Base-by-base conservation (phyloP, 1,284 basidiomycete species). In the Malassezia sp. region DNA sequence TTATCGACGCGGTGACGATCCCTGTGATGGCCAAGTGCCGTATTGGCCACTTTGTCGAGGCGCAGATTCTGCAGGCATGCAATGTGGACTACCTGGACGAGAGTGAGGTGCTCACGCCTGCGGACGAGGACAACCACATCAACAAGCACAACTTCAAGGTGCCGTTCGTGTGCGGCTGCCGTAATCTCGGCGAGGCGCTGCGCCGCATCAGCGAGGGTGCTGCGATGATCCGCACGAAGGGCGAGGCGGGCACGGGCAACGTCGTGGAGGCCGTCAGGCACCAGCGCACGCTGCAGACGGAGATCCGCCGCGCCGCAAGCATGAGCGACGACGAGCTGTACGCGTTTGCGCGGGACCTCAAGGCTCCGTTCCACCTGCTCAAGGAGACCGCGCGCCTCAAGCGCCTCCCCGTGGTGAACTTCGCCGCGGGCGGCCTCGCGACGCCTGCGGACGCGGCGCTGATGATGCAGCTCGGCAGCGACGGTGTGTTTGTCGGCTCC, bases 381-480 rank as follows among this genome's bases (percentile, higher is more conserved):
- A 95, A 96, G 75, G 91, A 97, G 75, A 86, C 87, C 1, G 89
- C 91, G 10, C 78, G 89, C 40, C 75, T 93, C 59, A 93, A 95
- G 75, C 79, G 85, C 44, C 77, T 99, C 35, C 90, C 91, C 1
- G 90, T 96, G 15, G 93, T 79, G 53, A 74, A 74, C 64, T 73
- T 74, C 56, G 71, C 72, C 20, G 89, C 91, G 39, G 91, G 91
- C 52, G 91, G 91, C 56, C 80, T 97, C 49, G 90, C 93, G 39
- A 96, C 91, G 5, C 91, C 91, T 38, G 89, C 89, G 56, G 91
- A 99, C 71, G 93, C 91, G 18, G 93, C 93, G 3, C 74, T 99
- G 56, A 95, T 97, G 91, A 97, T 97, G 91, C 90, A 96, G 71
- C 79, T 99, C 29, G 90, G 91, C 38, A 90, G 87, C 71, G 91